Evolutionary conservation across 148 eudicot genomes (phyloP).

Genomic region (Heliamphora exappendiculata): DNA sequence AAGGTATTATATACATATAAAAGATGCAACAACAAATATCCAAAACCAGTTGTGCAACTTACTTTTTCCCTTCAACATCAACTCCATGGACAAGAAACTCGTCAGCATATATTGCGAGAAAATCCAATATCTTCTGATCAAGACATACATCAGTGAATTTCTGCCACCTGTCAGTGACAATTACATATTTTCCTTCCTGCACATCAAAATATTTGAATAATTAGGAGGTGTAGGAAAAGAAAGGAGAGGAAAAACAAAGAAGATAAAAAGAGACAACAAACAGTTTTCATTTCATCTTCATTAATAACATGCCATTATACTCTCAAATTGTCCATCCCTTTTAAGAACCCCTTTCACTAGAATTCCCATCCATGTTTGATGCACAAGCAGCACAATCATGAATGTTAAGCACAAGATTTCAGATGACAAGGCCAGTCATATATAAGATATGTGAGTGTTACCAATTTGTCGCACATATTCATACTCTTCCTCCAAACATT

Average conservation of each 20-base stretch:
- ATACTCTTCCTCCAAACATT: not conserved
- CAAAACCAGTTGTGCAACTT: slow-evolving; percentile 13
- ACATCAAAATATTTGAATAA: slow-evolving; percentile 8
- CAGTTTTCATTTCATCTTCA: not conserved
- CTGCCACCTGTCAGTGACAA: slow-evolving; percentile 99
- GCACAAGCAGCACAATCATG: not conserved
- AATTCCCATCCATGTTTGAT: not conserved
- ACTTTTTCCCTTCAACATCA: slow-evolving; percentile 99
- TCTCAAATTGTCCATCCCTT: not conserved
- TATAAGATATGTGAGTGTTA: not conserved
- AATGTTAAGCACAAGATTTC: not conserved
- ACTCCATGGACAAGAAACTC: slow-evolving; percentile 99
- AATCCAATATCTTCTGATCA: slow-evolving; percentile 54
- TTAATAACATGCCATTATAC: not conserved
- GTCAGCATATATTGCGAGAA: slow-evolving; percentile 79
- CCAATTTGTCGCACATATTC: not conserved
- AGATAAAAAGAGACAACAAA: not conserved
- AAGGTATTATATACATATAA: slow-evolving; percentile 2
- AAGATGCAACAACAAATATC: slow-evolving; percentile 7
- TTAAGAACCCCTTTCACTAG: not conserved
- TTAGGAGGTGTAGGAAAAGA: no score
- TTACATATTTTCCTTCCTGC: slow-evolving; percentile 80
- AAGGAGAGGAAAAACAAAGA: not conserved
- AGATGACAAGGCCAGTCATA: not conserved
- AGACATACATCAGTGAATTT: slow-evolving; percentile 81